These are phyloP conservation scores for Didymella lethalis DNA, from an alignment of 2,329 filamentous ascomycete genomes.

Conservation along the genomic window DNA sequence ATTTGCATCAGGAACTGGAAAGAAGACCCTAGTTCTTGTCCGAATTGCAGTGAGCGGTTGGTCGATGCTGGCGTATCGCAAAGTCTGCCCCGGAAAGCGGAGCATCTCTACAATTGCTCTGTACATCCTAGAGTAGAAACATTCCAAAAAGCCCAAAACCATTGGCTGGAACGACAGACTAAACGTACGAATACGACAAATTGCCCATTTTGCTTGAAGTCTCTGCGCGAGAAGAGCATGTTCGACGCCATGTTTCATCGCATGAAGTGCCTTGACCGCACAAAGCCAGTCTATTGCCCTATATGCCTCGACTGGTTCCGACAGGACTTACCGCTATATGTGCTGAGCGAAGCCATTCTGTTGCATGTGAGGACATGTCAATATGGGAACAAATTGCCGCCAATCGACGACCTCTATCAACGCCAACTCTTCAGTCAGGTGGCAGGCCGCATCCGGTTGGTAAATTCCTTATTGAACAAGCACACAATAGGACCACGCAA, in stretches of 20 bases:
- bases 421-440: background rate
- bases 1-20: background rate
- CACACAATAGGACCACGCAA: background rate
- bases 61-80: background rate
- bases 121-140: background rate
- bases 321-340: background rate
- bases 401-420: background rate
- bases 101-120: constrained; percentile 1
- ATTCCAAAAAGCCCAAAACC: background rate
- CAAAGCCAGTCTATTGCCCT: background rate
- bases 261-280: background rate
- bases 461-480: background rate
- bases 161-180: background rate
- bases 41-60: background rate
- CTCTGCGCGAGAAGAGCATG: background rate
- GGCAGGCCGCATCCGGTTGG: background rate
- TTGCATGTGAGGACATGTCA: constrained; percentile 1
- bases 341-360: background rate
- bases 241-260: background rate
- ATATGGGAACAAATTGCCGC: background rate
- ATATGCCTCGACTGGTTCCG: background rate
- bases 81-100: background rate
- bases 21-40: background rate
- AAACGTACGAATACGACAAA: background rate
- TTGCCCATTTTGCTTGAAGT: background rate